phyloP scores from a whole-genome alignment of 352 stramenopile species.

The Phytophthora palmivora region DNA sequence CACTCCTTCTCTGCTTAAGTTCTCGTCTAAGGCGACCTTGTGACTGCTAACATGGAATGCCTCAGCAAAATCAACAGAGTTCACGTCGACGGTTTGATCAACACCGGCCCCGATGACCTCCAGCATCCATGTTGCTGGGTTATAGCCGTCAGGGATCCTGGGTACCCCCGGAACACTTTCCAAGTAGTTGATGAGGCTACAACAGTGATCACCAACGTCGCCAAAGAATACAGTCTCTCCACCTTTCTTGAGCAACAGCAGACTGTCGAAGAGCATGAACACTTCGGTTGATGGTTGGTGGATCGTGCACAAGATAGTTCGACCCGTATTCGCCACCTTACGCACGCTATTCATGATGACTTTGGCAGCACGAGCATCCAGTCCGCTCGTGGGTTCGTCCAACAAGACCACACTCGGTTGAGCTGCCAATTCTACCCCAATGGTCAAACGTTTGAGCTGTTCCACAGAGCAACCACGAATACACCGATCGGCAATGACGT shows the following conservation, averaged over 20 bases:
- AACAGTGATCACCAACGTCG: conserved; percentile 28
- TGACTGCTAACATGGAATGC: conserved; percentile 35
- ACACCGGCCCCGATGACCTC: conserved; percentile 60
- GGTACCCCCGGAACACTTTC: conserved; percentile 39
- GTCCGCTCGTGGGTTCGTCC: conserved; percentile 85
- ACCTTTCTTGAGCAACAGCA: conserved; percentile 75
- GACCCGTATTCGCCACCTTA: conserved; percentile 72
- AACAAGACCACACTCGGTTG: conserved; percentile 84
- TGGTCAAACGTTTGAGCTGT: conserved; percentile 60
- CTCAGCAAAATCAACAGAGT: conserved; percentile 37
- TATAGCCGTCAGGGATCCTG: conserved; percentile 61
- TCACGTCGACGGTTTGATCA: conserved; percentile 28
- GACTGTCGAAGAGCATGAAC: conserved; percentile 85
- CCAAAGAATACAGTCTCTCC: conserved; percentile 59
- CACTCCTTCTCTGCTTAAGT: conserved; percentile 34
- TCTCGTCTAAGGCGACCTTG: conserved; percentile 29
- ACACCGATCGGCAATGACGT: conserved; percentile 45
- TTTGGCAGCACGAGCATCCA: conserved; percentile 86
- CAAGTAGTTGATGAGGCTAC: conserved; percentile 59
- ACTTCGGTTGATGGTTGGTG: conserved; percentile 90
- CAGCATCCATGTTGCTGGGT: conserved; percentile 84
- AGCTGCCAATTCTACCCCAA: conserved; percentile 91
- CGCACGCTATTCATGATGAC: conserved; percentile 86
- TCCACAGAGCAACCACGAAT: conserved; percentile 48
- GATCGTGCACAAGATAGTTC: conserved; percentile 90